Evolutionary conservation across 371 early-diverging fungal species (phyloP), one percentile per base, ranked within the genome.

Genomic region (Mortierella sp.): DNA sequence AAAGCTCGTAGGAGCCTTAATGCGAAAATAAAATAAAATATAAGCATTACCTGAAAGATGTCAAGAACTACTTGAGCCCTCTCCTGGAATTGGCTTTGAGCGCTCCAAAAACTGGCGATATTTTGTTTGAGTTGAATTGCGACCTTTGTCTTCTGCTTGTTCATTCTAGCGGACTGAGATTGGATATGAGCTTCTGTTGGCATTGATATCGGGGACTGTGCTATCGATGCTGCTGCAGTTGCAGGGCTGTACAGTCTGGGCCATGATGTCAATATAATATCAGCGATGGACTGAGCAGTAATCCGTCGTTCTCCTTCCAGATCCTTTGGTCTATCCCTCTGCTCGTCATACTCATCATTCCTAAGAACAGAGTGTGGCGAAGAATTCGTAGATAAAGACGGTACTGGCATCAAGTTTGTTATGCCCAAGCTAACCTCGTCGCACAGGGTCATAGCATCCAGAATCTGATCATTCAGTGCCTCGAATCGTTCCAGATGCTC

Each of bases 21-120:
- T n/a, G n/a, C n/a, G n/a, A n/a, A n/a, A n/a, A n/a, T n/a, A n/a
- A n/a, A n/a, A n/a, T n/a, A 6, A 13, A 40, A 53, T 51, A 53
- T 37, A 32, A 43, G 5, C n/a, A 45, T 40, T 77, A 77, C 77
- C 72, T 77, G 68, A 60, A 56, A 68, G 26, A 64, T 56, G 29
- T 77, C 68, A 0, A 68, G 68, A 60, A 77, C 62, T 10, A 77
- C 43, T 59, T 77, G 77, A 56, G 66, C 72, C n/a, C 60, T 64
- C 49, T 77, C 77, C 32, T 64, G 72, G 54, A 71, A 72, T 43
- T 59, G 54, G 34, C 55, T 68, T 47, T 72, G 77, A 47, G 64
- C 64, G 31, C 61, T 56, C 68, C 72, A 77, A 47, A 72, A 61
- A 13, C 61, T 47, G 31, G 64, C 57, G 22, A 72, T 56, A 43